Evolutionary conservation across 228 moss, liverwort and hornwort genomes (phyloP), one percentile per base, ranked within the genome.

Genomic region (Sphagnum magellanicum): DNA sequence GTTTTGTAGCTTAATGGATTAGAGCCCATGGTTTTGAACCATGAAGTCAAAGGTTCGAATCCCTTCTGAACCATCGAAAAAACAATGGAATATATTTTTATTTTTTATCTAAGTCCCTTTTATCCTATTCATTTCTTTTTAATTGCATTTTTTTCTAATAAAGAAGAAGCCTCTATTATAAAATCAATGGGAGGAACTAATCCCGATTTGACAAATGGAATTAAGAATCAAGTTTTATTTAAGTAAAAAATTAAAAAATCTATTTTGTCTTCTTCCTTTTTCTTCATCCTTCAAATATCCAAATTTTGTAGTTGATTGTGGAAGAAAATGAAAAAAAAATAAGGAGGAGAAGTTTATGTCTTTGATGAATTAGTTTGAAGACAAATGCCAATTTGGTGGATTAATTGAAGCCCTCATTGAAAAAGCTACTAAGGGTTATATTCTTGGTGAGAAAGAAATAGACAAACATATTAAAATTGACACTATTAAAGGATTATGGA

Each of bases 331-430:
- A 9, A 64, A 14, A 58, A 58, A 0, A 58, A 58, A 8, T n/a
- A n/a, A n/a, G 0, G 50, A 64, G 16, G 16, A 64, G 7, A 46
- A 64, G 15, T 62, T 64, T 52, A 50, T 72, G 72, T 72, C 60
- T 70, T 66, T 64, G 59, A 76, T 66, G 59, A 76, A 76, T 76
- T 76, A 60, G 66, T 70, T 78, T 53, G 65, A 70, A 67, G 70
- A 71, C 64, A 78, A 78, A 74, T 53, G 14, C 65, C 69, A 61
- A 67, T 74, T 74, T 74, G 66, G 78, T 71, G 78, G 74, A 49
- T 74, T 79, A 71, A 71, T 71, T 63, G 67, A 63, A 71, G 74
- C 79, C 64, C 65, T 64, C 55, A 74, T 74, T 15, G 53, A 78
- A 74, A 70, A 73, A 70, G 63, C 73, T 65, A 73, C 65, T 32